phyloP scores from a whole-genome alignment of 2,329 filamentous ascomycete species.

The Sporothrix luriei region DNA sequence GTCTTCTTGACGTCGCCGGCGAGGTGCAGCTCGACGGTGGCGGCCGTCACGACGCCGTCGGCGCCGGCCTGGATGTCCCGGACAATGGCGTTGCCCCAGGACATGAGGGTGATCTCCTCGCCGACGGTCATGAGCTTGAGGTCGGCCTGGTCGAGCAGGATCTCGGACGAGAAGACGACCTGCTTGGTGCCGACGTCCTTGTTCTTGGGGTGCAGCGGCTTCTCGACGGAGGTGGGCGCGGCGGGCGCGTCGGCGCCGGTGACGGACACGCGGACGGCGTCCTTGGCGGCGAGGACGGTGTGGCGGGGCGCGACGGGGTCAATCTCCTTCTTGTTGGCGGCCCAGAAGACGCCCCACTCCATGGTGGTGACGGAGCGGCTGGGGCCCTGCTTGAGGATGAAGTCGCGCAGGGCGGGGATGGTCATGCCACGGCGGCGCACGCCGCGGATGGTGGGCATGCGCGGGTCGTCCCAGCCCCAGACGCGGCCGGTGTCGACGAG shows the following conservation, averaged over 20 bases:
- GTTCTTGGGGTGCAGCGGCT: constrained; percentile 89
- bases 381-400: constrained; percentile 81
- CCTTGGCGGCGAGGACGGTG: constrained; percentile 70
- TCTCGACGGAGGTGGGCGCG: constrained; percentile 68
- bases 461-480: constrained; percentile 83
- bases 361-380: constrained; percentile 81
- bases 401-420: constrained; percentile 75
- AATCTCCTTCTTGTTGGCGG: constrained; percentile 78
- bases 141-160: constrained; percentile 86
- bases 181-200: constrained; percentile 80
- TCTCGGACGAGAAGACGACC: constrained; percentile 72
- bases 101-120: constrained; percentile 95
- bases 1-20: constrained; percentile 93
- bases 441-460: constrained; percentile 69
- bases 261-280: constrained; percentile 70
- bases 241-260: constrained; percentile 68
- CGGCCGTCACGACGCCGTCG: constrained; percentile 60
- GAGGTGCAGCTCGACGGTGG: constrained; percentile 86
- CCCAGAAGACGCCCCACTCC: constrained; percentile 78
- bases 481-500: constrained; percentile 76
- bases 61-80: constrained; percentile 61
- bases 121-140: constrained; percentile 76
- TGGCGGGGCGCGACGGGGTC: constrained; percentile 74
- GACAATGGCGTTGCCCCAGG: constrained; percentile 89
- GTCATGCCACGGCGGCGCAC: constrained; percentile 78